Conservation (phyloP, 1,139 yeast genomes). For the Pneumocystis oryctolagi region DNA sequence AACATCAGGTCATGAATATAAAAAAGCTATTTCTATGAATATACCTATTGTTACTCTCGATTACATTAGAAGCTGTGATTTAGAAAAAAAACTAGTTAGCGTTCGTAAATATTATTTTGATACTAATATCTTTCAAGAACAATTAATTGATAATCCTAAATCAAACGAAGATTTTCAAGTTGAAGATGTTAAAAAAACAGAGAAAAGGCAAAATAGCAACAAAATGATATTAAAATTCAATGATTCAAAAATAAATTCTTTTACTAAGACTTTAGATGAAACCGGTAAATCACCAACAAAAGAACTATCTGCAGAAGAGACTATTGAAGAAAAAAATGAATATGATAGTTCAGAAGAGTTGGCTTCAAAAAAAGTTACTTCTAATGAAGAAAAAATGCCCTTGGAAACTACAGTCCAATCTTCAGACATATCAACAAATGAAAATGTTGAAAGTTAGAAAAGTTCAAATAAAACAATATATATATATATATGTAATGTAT, state of each 20-base stretch:
- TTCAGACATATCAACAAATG: background rate
- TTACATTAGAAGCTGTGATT: constrained; percentile 89
- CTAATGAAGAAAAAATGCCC: background rate
- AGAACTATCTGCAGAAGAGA: background rate
- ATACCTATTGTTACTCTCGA: constrained; percentile 94
- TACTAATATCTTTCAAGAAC: constrained; percentile 19
- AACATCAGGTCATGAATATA: constrained; percentile 46
- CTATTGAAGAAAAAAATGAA: background rate
- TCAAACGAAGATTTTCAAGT: background rate
- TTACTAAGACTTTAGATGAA: background rate
- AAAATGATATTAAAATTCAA: background rate
- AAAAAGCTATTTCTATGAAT: constrained; percentile 70
- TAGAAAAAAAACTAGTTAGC: constrained; percentile 79
- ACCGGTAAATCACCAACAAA: background rate
- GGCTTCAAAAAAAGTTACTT: background rate
- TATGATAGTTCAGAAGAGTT: background rate
- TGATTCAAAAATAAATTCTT: background rate
- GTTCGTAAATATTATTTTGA: constrained; percentile 70
- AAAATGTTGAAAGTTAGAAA: background rate
- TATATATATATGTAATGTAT: background rate
- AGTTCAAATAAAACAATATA: background rate
- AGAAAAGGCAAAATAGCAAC: background rate
- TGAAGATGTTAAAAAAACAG: background rate
- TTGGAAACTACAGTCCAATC: background rate
- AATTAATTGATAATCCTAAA: background rate